A percentile compares a stretch with the other conserved stretches of the same genome.
Evolutionary conservation across 164 flowering plant species (phyloP).

Genomic region (Vitis cinerea): DNA sequence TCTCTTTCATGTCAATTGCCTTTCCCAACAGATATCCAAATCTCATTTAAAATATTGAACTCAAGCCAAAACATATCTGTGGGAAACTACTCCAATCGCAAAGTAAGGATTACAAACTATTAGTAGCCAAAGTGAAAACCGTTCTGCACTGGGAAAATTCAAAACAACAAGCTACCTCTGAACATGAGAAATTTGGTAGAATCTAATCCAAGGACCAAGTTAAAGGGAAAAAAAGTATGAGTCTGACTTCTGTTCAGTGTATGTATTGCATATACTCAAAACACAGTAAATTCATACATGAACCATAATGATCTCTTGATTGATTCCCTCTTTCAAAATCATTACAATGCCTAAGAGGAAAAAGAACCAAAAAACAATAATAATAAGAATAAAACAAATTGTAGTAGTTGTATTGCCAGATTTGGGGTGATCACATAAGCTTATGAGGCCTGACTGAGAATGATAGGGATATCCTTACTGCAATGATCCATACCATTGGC

Average conservation of each 20-base stretch:
- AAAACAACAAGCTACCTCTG: neutral
- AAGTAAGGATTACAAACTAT: too few species aligned
- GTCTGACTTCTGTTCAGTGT: neutral
- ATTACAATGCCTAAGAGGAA: neutral
- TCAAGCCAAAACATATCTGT: neutral
- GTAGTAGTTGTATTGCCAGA: conserved; percentile 15
- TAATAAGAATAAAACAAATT: neutral
- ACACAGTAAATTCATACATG: neutral
- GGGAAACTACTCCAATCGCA: too few species aligned
- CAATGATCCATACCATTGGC: conserved; percentile 10
- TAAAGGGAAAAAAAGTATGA: neutral
- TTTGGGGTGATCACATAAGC: conserved; percentile 9
- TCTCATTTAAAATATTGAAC: conserved; percentile 1
- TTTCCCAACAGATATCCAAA: conserved; percentile 35
- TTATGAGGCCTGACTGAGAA: neutral
- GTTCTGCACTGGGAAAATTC: neutral
- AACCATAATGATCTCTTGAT: conserved; percentile 2
- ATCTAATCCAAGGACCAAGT: conserved; percentile 11
- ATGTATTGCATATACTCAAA: conserved; percentile 18
- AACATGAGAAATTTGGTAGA: neutral
- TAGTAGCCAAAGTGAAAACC: neutral
- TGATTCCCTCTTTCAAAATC: neutral
- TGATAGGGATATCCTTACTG: conserved; percentile 6
- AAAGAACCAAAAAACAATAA: neutral
- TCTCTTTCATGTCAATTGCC: conserved; percentile 52